Evolutionary conservation across 1,139 yeast genomes (phyloP), one percentile per base, ranked within the genome.

Genomic region (Petasospora rhodanensis): DNA sequence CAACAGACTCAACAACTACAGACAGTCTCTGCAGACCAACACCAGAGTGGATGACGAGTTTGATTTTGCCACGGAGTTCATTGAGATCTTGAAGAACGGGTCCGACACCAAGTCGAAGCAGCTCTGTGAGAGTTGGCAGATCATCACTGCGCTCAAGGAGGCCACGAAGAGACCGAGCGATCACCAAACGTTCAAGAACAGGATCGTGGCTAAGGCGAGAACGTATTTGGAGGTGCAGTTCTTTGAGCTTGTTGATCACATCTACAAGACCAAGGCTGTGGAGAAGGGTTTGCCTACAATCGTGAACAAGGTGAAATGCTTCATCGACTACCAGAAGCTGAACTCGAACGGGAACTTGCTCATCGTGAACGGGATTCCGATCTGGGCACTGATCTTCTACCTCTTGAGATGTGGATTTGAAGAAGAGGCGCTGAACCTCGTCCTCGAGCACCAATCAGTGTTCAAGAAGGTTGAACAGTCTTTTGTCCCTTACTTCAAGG

Each of bases 331-430:
- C 54, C 57, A 68, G 53, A 50, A 63, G 37, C 68, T 71, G 31
- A 64, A 68, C 35, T 49, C 56, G 6, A 63, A 64, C 36, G 61
- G 66, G 8, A 69, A 71, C 38, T 47, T 80, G 32, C 71, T 79
- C 23, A 62, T 78, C 38, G 78, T 86, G 17, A 89, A 91, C 58
- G 89, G 89, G 10, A 67, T 75, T 1, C 97, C 97, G 5, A 73
- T 91, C 14, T 91, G 98, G 98, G 95, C 96, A 0, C 63, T 87
- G 32, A 62, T 91, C 6, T 93, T 82, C 54, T 89, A 84, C 57
- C 66, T 91, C 46, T 59, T 91, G 36, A 77, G 98, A 51, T 78
- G 91, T 7, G 98, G 98, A 2, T 73, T 82, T 46, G 64, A 75
- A 42, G 63, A 73, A 25, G 98, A 89, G 44, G 96, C 95, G 0